A percentile compares a stretch with the other conserved stretches of the same genome.
Conservation (phyloP, 1,284 basidiomycete species). For the Ceratobasidium sp. region DNA sequence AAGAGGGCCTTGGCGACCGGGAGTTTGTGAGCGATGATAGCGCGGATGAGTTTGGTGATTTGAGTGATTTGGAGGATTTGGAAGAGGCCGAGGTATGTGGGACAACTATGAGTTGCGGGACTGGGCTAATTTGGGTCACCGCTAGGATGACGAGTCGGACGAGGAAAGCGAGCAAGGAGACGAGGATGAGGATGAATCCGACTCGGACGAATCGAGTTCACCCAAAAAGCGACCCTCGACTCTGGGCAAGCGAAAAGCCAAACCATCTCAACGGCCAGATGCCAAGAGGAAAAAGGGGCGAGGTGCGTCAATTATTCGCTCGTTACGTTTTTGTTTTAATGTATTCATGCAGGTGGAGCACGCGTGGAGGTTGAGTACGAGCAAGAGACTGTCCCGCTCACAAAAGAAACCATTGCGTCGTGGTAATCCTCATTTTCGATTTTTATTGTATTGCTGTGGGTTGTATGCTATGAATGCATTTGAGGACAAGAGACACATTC, state of each 20-base stretch:
- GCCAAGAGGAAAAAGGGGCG: constrained; percentile 63
- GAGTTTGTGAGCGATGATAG: constrained; percentile 55
- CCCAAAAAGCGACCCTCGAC: constrained; percentile 51
- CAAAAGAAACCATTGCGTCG: constrained; percentile 54
- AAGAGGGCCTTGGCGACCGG: constrained; percentile 57
- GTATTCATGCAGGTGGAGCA: constrained; percentile 80
- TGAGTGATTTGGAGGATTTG: constrained; percentile 66
- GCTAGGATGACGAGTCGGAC: constrained; percentile 41
- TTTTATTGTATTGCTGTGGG: constrained; percentile 7
- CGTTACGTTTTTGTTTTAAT: too few species aligned
- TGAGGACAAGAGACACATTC: too few species aligned
- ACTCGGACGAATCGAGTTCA: constrained; percentile 45
- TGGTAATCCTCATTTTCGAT: constrained; percentile 48
- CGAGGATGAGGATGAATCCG: constrained; percentile 49
- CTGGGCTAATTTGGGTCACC: constrained; percentile 33
- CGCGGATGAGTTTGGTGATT: constrained; percentile 57
- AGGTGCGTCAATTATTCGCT: too few species aligned
- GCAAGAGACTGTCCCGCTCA: constrained; percentile 78
- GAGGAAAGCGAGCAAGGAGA: constrained; percentile 51
- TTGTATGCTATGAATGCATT: constrained; percentile 4
- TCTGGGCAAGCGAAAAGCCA: constrained; percentile 73
- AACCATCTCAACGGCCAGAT: constrained; percentile 52
- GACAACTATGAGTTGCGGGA: constrained; percentile 32
- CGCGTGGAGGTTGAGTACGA: constrained; percentile 96
- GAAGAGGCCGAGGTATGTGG: constrained; percentile 47